Percentiles rank a stretch among this genome's conserved stretches.
These are phyloP conservation scores for Talaromyces sp. DNA, from an alignment of 2,329 filamentous ascomycete genomes.

Conservation along the genomic window DNA sequence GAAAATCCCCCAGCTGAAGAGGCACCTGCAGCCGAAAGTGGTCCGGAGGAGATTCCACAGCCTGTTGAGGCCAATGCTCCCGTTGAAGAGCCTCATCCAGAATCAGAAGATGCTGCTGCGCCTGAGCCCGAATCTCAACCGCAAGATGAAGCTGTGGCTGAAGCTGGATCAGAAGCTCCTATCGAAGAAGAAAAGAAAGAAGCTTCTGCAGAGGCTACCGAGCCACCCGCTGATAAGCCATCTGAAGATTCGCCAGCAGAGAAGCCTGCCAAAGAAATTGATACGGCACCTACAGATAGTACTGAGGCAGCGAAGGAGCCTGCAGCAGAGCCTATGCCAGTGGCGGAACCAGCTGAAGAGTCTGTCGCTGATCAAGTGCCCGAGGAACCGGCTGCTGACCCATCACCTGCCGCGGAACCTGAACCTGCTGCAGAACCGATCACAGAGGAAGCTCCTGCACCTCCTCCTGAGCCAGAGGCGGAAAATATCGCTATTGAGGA, in stretches of 20 bases:
- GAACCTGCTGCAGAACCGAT: neutral
- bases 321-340: neutral
- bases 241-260: neutral
- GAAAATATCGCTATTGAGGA: too few species aligned
- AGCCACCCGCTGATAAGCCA: conserved; percentile 5
- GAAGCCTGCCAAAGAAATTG: neutral
- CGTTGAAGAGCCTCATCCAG: neutral
- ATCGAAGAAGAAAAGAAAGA: conserved; percentile 9
- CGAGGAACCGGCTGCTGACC: neutral
- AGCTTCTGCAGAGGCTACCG: conserved; percentile 5
- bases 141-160: conserved; percentile 1
- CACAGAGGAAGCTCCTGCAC: neutral
- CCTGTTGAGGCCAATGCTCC: neutral
- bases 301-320: neutral
- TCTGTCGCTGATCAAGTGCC: neutral
- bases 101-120: neutral
- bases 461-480: too few species aligned
- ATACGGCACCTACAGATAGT: neutral
- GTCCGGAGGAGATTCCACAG: conserved; percentile 5
- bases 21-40: conserved; percentile 6
- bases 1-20: conserved; percentile 5
- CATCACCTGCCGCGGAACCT: neutral
- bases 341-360: neutral
- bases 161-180: conserved; percentile 4
- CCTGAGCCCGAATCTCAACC: conserved; percentile 2